phyloP scores from a whole-genome alignment of 768 basidiomycete species.

The Chalciporus sphaerocephalus region DNA sequence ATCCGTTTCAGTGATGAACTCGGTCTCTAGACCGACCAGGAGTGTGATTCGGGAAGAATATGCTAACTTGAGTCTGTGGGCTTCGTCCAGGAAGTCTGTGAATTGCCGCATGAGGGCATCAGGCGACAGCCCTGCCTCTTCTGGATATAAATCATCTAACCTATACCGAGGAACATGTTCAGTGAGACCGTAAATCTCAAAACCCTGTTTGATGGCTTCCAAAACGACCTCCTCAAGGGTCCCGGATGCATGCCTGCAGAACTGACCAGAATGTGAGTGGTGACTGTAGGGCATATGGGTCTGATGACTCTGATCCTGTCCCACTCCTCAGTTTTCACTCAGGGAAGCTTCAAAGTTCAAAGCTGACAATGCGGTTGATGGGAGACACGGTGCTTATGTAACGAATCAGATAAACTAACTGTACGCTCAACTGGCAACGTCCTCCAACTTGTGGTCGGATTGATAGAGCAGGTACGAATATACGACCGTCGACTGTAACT shows the following conservation, averaged over 20 bases:
- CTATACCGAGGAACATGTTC: constrained; percentile 94
- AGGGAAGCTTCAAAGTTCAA: neutral
- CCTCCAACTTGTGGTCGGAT: neutral
- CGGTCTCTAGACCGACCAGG: constrained; percentile 90
- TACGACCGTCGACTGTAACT: constrained; percentile 1
- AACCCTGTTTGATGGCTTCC: constrained; percentile 75
- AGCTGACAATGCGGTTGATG: too few relatives aligned
- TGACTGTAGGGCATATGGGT: constrained; percentile 64
- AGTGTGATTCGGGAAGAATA: constrained; percentile 69
- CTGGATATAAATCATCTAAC: constrained; percentile 80
- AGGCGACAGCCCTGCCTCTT: constrained; percentile 66
- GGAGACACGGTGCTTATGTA: neutral
- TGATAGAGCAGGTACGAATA: neutral
- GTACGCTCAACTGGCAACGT: too few relatives aligned
- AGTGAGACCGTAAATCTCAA: constrained; percentile 79
- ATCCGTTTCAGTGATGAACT: constrained; percentile 72
- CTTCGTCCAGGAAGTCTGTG: constrained; percentile 68
- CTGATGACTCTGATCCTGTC: constrained; percentile 2
- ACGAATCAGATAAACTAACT: neutral
- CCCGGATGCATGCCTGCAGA: constrained; percentile 86
- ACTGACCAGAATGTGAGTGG: constrained; percentile 91
- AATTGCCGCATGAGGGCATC: constrained; percentile 61
- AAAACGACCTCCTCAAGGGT: constrained; percentile 74
- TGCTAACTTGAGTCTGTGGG: constrained; percentile 61
- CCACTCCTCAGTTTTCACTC: neutral